These are phyloP conservation scores for Cryptococcus sp. DNA, from an alignment of 1,284 basidiomycete genomes.

Conservation along the genomic window DNA sequence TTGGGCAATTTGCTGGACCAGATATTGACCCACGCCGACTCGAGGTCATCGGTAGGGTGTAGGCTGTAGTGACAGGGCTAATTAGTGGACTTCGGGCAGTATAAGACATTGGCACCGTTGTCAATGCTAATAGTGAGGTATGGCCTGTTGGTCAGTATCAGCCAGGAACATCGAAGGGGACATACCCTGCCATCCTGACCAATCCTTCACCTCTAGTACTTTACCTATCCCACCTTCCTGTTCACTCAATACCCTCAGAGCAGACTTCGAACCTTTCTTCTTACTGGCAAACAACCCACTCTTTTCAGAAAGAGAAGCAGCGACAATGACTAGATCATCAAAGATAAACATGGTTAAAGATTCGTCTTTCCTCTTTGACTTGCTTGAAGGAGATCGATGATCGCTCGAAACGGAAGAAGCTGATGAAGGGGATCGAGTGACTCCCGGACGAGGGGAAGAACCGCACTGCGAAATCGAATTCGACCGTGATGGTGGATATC, in stretches of 20 bases:
- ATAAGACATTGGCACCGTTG: constrained; percentile 8
- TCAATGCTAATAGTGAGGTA: constrained; percentile 14
- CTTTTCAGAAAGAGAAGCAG: constrained; percentile 37
- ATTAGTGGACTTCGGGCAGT: constrained; percentile 1
- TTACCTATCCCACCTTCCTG: constrained; percentile 36
- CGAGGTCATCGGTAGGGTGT: constrained; percentile 1
- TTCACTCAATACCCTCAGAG: constrained; percentile 22
- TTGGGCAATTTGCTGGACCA: background rate
- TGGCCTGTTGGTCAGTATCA: constrained; percentile 9
- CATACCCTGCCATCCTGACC: constrained; percentile 27
- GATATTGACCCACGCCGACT: background rate
- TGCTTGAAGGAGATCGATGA: constrained; percentile 13
- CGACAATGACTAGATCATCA: constrained; percentile 62
- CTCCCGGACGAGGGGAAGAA: background rate
- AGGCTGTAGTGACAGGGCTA: constrained; percentile 9
- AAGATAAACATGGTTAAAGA: constrained; percentile 58
- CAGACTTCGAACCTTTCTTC: constrained; percentile 14
- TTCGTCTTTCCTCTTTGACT: constrained; percentile 13
- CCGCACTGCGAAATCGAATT: constrained; percentile 8
- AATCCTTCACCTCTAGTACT: constrained; percentile 37
- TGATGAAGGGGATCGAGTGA: constrained; percentile 8
- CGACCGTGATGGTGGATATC: constrained; percentile 14
- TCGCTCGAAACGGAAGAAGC: constrained; percentile 11
- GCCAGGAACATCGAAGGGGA: background rate
- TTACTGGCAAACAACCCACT: constrained; percentile 24